Conservation (phyloP, 192 early-diverging fungal genomes). For the Backusella luteola region DNA sequence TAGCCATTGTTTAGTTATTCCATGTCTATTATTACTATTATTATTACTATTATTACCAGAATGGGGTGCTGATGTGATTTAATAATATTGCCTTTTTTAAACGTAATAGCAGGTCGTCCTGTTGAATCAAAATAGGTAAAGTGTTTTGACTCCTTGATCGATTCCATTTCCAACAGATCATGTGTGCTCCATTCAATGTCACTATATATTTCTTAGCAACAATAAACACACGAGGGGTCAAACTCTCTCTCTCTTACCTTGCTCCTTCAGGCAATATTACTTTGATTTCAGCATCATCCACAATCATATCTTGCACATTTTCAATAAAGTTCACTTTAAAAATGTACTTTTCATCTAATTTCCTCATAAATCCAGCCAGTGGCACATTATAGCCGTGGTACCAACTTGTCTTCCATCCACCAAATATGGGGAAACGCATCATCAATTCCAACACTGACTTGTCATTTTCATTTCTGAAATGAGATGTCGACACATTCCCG, state of each 20-base stretch:
- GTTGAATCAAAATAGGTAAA: conserved; percentile 89
- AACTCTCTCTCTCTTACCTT: conserved; percentile 36
- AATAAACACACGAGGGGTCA: not conserved
- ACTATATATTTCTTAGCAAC: conserved; percentile 29
- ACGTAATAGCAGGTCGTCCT: conserved; percentile 74
- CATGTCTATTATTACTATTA: not conserved
- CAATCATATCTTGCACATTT: conserved; percentile 56
- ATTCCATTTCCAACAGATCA: conserved; percentile 53
- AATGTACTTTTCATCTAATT: conserved; percentile 45
- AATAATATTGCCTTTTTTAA: conserved; percentile 72
- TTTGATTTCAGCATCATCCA: conserved; percentile 64
- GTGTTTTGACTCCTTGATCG: conserved; percentile 45
- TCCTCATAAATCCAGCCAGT: conserved; percentile 61
- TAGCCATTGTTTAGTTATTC: not conserved
- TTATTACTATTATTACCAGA: conserved; percentile 21
- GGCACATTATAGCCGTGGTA: conserved; percentile 89
- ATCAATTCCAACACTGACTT: conserved; percentile 65
- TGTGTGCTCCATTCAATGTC: conserved; percentile 65
- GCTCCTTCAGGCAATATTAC: conserved; percentile 93
- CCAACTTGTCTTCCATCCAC: conserved; percentile 96
- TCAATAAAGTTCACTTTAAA: conserved; percentile 75
- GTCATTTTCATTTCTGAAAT: conserved; percentile 45
- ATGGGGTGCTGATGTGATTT: conserved; percentile 58
- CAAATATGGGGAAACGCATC: conserved; percentile 91
- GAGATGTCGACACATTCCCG: conserved; percentile 95